Percentiles rank a stretch among this genome's conserved stretches.
Evolutionary conservation across 768 basidiomycete genomes (phyloP).

Genomic region (Leccinum sublutescens): DNA sequence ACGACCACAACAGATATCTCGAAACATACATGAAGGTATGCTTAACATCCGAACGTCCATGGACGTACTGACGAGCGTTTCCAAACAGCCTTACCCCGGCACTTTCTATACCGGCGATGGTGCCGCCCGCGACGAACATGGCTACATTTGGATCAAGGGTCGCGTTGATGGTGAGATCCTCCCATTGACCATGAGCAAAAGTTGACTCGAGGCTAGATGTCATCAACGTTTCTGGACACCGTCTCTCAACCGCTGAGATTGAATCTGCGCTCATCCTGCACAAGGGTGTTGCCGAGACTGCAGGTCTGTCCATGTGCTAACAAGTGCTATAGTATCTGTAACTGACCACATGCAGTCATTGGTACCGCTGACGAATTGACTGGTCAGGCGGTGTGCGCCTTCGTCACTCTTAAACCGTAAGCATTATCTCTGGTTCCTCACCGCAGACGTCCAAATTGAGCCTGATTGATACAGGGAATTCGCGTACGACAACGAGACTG

Average conservation of each 20-base stretch:
- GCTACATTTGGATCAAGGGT: constrained; percentile 99
- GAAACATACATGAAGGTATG: constrained; percentile 69
- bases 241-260: constrained; percentile 96
- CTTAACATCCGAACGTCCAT: constrained; percentile 17
- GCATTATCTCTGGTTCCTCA: constrained; percentile 23
- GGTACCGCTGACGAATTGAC: constrained; percentile 85
- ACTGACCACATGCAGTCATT: constrained; percentile 49
- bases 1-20: constrained; percentile 85
- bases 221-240: constrained; percentile 97
- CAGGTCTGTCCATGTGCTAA: constrained; percentile 41
- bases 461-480: constrained; percentile 60
- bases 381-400: constrained; percentile 92
- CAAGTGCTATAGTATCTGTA: not conserved
- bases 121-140: constrained; percentile 89
- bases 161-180: constrained; percentile 78
- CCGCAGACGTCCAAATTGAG: not conserved
- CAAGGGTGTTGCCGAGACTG: constrained; percentile 94
- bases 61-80: constrained; percentile 37
- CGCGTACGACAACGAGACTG: constrained; percentile 71
- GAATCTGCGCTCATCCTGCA: constrained; percentile 95
- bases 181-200: not conserved
- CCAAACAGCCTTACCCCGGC: constrained; percentile 72
- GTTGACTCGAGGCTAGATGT: constrained; percentile 56
- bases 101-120: constrained; percentile 98
- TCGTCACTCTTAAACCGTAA: constrained; percentile 92